Evolutionary conservation across 1,139 yeast species (phyloP).

Genomic region (Geotrichum restrictum): DNA sequence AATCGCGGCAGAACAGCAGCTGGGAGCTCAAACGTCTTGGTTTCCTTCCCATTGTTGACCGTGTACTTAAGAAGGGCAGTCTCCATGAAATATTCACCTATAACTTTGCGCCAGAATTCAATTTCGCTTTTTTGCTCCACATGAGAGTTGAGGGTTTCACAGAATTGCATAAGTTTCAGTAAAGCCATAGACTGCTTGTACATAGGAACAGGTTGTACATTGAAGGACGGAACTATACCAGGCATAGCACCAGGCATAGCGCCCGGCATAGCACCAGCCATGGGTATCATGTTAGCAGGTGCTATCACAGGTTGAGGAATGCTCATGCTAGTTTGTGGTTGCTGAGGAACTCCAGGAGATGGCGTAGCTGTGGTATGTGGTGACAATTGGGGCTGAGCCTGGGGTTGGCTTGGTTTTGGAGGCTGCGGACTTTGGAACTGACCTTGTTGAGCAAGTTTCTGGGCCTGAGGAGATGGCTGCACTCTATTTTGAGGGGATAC

Average conservation of each 20-base stretch:
- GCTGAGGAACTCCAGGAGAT: constrained; percentile 46
- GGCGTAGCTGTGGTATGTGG: constrained; percentile 30
- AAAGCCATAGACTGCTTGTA: constrained; percentile 21
- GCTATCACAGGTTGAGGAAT: neutral
- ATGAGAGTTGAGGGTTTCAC: constrained; percentile 41
- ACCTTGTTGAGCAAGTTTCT: constrained; percentile 27
- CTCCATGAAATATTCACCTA: constrained; percentile 50
- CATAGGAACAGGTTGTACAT: constrained; percentile 65
- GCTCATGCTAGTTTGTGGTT: constrained; percentile 48
- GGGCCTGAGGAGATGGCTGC: constrained; percentile 19
- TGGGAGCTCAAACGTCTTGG: constrained; percentile 60
- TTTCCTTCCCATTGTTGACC: constrained; percentile 44
- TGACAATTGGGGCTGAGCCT: constrained; percentile 41
- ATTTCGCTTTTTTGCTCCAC: constrained; percentile 45
- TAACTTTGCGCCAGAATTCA: constrained; percentile 47
- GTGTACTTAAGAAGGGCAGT: constrained; percentile 46
- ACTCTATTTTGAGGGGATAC: constrained; percentile 14
- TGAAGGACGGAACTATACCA: constrained; percentile 37
- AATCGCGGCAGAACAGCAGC: constrained; percentile 65
- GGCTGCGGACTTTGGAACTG: constrained; percentile 38
- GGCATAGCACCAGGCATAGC: neutral
- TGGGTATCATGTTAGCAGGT: neutral
- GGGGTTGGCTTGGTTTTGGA: constrained; percentile 38
- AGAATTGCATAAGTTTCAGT: constrained; percentile 35
- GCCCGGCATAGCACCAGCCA: neutral